These are phyloP conservation scores for Solanum chiquidenum DNA, from an alignment of 257 asterid species.

Conservation along the genomic window DNA sequence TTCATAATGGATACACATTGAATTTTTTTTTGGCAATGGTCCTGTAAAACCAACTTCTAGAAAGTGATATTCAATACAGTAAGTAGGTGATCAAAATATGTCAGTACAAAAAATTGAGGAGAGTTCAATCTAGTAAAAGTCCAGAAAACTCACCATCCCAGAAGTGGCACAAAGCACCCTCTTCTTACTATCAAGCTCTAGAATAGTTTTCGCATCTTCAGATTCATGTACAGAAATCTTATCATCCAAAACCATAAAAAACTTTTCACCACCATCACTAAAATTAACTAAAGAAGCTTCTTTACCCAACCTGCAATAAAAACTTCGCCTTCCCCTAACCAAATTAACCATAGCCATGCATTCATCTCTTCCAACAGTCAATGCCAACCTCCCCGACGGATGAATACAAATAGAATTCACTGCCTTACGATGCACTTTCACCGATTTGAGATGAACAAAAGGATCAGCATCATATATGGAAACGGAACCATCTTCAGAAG, in stretches of 20 bases:
- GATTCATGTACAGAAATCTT: constrained; percentile 63
- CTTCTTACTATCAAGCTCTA: constrained; percentile 49
- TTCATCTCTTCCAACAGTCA: constrained; percentile 75
- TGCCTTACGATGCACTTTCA: constrained; percentile 54
- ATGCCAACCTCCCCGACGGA: constrained; percentile 73
- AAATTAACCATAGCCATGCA: constrained; percentile 84
- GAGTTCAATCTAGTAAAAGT: not conserved
- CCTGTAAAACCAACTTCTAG: not conserved
- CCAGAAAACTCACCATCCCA: constrained; percentile 31
- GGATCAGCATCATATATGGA: constrained; percentile 85
- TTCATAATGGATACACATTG: not conserved
- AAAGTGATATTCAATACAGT: not conserved
- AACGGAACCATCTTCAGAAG: constrained; percentile 55
- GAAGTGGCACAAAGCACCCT: constrained; percentile 71
- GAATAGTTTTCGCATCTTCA: constrained; percentile 55
- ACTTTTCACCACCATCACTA: constrained; percentile 45
- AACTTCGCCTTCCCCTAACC: constrained; percentile 79
- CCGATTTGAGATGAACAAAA: constrained; percentile 66
- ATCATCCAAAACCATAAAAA: constrained; percentile 60
- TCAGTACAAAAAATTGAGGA: not conserved
- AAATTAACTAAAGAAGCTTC: constrained; percentile 63
- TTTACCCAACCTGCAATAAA: constrained; percentile 57
- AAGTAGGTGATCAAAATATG: not conserved
- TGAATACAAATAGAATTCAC: constrained; percentile 67
- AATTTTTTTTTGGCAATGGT: not conserved